Percentiles rank a stretch among this genome's conserved stretches.
phyloP scores from a whole-genome alignment of 2,329 filamentous ascomycete genomes.

The Arthroderma sp. region DNA sequence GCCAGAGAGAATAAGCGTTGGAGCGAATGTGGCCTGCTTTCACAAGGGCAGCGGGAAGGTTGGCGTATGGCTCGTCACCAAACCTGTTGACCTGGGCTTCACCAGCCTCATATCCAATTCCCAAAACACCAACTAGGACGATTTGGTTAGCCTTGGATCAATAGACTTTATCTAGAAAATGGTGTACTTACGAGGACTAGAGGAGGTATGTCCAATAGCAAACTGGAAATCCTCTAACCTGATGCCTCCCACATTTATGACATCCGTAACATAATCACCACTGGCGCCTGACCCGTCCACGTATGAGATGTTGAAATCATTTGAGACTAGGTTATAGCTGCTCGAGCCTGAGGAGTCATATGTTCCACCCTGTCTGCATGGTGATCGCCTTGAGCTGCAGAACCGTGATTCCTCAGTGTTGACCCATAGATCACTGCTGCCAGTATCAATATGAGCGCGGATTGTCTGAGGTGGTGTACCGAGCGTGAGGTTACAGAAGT shows the following conservation, averaged over 20 bases:
- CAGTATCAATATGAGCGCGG: conserved; percentile 49
- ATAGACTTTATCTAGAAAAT: not conserved
- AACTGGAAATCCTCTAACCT: conserved; percentile 45
- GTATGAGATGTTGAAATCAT: conserved; percentile 77
- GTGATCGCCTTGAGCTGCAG: conserved; percentile 40
- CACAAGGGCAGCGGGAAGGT: conserved; percentile 56
- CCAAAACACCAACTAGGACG: conserved; percentile 58
- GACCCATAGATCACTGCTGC: conserved; percentile 52
- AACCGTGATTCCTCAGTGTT: conserved; percentile 53
- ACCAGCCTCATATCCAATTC: conserved; percentile 69
- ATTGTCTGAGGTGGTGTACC: conserved; percentile 47
- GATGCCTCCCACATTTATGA: conserved; percentile 43
- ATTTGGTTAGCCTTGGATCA: conserved; percentile 6
- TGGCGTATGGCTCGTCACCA: conserved; percentile 47
- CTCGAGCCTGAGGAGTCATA: conserved; percentile 62
- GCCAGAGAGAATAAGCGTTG: conserved; percentile 61
- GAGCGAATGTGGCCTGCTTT: conserved; percentile 49
- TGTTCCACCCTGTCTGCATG: conserved; percentile 52
- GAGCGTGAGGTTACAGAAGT: conserved; percentile 46
- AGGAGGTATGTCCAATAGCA: conserved; percentile 46
- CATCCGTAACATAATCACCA: conserved; percentile 73
- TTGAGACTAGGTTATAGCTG: conserved; percentile 61
- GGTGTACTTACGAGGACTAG: conserved; percentile 25
- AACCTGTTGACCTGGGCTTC: conserved; percentile 57
- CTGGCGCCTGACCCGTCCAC: conserved; percentile 65